Percentiles rank a stretch among this genome's conserved stretches.
These are phyloP conservation scores for Thermothielavioides terrestris DNA, from an alignment of 495 filamentous ascomycete genomes.

Conservation along the genomic window DNA sequence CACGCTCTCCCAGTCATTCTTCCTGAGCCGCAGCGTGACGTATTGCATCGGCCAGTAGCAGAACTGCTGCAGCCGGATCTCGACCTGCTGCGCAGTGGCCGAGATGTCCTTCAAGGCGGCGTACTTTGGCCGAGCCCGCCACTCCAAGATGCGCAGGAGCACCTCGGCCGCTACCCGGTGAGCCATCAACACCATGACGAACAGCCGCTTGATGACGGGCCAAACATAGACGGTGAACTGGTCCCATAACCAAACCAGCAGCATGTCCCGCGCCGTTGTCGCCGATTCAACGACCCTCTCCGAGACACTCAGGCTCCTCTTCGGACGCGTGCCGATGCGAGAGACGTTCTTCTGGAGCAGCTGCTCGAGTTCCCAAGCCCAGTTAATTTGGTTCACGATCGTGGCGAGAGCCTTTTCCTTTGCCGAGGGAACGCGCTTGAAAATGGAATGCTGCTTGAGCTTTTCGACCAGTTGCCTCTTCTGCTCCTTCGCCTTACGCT, in stretches of 20 bases:
- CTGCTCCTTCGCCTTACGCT: constrained; percentile 42
- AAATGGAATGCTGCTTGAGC: constrained; percentile 75
- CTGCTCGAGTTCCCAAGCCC: constrained; percentile 77
- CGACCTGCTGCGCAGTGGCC: constrained; percentile 95
- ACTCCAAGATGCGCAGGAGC: constrained; percentile 74
- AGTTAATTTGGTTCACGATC: constrained; percentile 94
- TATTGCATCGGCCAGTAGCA: constrained; percentile 99
- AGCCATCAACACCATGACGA: constrained; percentile 68
- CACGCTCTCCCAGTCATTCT: constrained; percentile 90
- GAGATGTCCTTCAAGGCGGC: constrained; percentile 91
- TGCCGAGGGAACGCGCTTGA: constrained; percentile 62
- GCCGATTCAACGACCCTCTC: constrained; percentile 94
- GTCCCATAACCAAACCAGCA: constrained; percentile 60
- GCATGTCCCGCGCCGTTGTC: constrained; percentile 67
- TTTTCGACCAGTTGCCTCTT: constrained; percentile 71
- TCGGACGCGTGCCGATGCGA: constrained; percentile 67
- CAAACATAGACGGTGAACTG: constrained; percentile 67
- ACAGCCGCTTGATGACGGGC: constrained; percentile 63
- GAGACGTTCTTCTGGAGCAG: constrained; percentile 81
- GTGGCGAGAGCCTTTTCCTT: constrained; percentile 74
- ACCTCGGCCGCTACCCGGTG: constrained; percentile 76
- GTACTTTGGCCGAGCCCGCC: constrained; percentile 69
- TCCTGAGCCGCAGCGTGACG: constrained; percentile 75
- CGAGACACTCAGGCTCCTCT: constrained; percentile 81
- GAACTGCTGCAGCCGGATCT: constrained; percentile 96